Evolutionary conservation across 2,329 filamentous ascomycete genomes (phyloP).

Genomic region (Hirsutella minnesotensis): DNA sequence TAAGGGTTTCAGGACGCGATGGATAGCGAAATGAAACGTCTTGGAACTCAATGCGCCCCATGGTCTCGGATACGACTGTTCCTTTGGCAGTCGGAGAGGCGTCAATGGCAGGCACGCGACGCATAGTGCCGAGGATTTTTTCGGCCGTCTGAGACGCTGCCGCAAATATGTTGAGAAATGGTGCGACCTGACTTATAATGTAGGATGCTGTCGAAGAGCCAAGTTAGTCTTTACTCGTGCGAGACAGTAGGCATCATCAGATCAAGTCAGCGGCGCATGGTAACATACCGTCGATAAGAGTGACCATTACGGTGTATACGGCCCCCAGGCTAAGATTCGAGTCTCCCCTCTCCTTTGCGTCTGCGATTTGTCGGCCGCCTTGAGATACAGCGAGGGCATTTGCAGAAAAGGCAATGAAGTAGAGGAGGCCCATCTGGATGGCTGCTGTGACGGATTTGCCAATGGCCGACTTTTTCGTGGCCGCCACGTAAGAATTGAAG

Average conservation of each 20-base stretch:
- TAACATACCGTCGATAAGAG: constrained; percentile 45
- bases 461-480: constrained; percentile 38
- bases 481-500: constrained; percentile 39
- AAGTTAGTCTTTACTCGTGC: constrained; percentile 11
- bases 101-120: constrained; percentile 35
- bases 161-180: constrained; percentile 49
- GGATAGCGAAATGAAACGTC: constrained; percentile 33
- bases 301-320: constrained; percentile 53
- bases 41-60: constrained; percentile 21
- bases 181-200: constrained; percentile 29
- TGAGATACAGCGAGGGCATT: constrained; percentile 60
- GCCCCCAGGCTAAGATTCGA: constrained; percentile 27
- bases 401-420: constrained; percentile 56
- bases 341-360: constrained; percentile 21
- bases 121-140: constrained; percentile 46
- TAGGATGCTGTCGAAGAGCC: background rate
- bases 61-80: background rate
- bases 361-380: constrained; percentile 40
- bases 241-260: no score
- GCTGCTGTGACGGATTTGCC: constrained; percentile 47
- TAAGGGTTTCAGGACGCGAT: constrained; percentile 27
- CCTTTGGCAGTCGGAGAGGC: constrained; percentile 5
- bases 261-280: background rate
- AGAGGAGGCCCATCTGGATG: constrained; percentile 47
- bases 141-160: constrained; percentile 45